Evolutionary conservation across 805 yeast species (phyloP).

Genomic region (Candida jianshihensis): DNA sequence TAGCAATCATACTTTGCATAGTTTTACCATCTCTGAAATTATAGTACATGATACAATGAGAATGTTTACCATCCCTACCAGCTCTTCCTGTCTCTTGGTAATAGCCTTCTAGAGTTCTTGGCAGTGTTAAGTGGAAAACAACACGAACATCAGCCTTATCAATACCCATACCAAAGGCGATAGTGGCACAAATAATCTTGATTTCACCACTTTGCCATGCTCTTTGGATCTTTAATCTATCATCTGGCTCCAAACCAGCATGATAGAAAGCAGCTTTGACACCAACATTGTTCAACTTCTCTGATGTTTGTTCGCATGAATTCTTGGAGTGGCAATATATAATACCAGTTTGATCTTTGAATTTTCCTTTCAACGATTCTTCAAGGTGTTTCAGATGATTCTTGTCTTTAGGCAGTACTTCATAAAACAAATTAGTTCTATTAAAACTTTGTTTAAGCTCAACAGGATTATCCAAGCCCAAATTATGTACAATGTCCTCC

Average conservation of each 20-base stretch:
- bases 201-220: conserved; percentile 72
- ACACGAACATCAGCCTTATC: conserved; percentile 93
- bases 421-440: conserved; percentile 76
- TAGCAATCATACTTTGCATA: conserved; percentile 68
- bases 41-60: conserved; percentile 80
- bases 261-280: conserved; percentile 75
- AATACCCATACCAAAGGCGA: conserved; percentile 99
- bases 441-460: conserved; percentile 88
- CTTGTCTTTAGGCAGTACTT: conserved; percentile 60
- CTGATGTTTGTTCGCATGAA: conserved; percentile 78
- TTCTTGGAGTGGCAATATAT: conserved; percentile 89
- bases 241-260: conserved; percentile 88
- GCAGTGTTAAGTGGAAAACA: conserved; percentile 83
- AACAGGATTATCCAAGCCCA: conserved; percentile 54
- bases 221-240: conserved; percentile 62
- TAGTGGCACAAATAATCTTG: conserved; percentile 89
- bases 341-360: conserved; percentile 66
- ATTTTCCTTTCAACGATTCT: conserved; percentile 44
- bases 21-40: conserved; percentile 73
- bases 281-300: conserved; percentile 50
- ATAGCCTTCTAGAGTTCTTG: conserved; percentile 90
- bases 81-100: conserved; percentile 99
- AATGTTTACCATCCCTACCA: conserved; percentile 85
- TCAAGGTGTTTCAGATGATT: conserved; percentile 50
- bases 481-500: conserved; percentile 75